Evolutionary conservation across 495 filamentous ascomycete genomes (phyloP).

Genomic region (Peziza echinospora): DNA sequence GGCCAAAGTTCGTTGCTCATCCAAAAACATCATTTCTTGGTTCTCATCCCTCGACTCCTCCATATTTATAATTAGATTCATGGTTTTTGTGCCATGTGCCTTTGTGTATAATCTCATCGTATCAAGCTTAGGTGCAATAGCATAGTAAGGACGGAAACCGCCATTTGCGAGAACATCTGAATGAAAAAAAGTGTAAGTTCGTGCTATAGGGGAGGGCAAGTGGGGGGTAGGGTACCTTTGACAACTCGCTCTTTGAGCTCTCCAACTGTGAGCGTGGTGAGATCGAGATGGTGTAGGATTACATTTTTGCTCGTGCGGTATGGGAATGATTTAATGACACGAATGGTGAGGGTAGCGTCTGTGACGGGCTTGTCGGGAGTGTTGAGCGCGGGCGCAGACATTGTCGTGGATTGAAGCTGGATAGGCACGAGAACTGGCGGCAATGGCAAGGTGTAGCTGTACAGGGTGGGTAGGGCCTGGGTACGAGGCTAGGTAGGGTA

Average conservation of each 20-base stretch:
- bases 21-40: constrained; percentile 12
- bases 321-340: constrained; percentile 20
- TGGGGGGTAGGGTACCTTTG: no score
- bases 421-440: no score
- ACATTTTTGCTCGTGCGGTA: constrained; percentile 18
- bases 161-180: constrained; percentile 11
- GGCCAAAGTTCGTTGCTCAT: constrained; percentile 13
- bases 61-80: constrained; percentile 20
- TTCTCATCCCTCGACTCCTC: constrained; percentile 18
- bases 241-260: constrained; percentile 16
- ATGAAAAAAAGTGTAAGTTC: no score
- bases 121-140: constrained; percentile 7
- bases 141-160: constrained; percentile 18
- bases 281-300: constrained; percentile 16
- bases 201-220: no score
- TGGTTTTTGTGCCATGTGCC: constrained; percentile 20
- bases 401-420: no score
- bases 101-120: constrained; percentile 20
- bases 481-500: no score
- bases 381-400: no score
- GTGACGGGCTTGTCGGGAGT: no score
- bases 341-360: constrained; percentile 18
- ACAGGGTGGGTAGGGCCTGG: no score
- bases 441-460: no score
- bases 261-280: constrained; percentile 15